phyloP scores from a whole-genome alignment of 306 rosid genomes.

The Acacia melanoxylon region DNA sequence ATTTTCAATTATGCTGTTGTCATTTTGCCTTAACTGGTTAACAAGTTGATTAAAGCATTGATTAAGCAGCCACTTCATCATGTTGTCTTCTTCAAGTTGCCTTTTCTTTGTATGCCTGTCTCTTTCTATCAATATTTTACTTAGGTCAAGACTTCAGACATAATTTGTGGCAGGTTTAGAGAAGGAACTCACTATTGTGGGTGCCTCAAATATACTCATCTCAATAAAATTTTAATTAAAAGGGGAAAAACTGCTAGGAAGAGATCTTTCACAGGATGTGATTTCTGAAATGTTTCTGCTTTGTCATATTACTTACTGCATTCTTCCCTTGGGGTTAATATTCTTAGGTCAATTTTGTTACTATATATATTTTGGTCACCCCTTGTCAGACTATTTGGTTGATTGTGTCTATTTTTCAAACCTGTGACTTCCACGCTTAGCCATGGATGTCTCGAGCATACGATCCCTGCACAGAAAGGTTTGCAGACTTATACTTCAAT shows the following conservation, averaged over 20 bases:
- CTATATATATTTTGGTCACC: constrained; percentile 1
- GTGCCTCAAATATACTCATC: background rate
- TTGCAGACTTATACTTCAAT: constrained; percentile 76
- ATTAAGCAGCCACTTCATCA: background rate
- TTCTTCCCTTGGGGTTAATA: background rate
- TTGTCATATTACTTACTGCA: background rate
- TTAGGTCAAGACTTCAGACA: background rate
- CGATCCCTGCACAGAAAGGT: constrained; percentile 93
- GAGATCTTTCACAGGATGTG: background rate
- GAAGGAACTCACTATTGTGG: background rate
- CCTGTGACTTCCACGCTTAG: constrained; percentile 48
- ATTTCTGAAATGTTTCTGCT: constrained; percentile 1
- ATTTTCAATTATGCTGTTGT: background rate
- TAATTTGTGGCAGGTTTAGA: background rate
- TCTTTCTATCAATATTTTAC: background rate
- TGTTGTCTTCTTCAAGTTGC: background rate
- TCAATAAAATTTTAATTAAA: background rate
- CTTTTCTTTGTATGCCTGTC: background rate
- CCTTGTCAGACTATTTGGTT: constrained; percentile 7
- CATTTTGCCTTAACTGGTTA: background rate
- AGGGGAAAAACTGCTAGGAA: background rate
- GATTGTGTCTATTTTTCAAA: background rate
- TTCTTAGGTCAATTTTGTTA: background rate
- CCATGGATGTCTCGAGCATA: constrained; percentile 97
- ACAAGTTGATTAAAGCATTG: background rate